Percentiles rank a stretch among this genome's conserved stretches.
Evolutionary conservation across 2,329 filamentous ascomycete species (phyloP).

Genomic region (Lachnum nothofagi): DNA sequence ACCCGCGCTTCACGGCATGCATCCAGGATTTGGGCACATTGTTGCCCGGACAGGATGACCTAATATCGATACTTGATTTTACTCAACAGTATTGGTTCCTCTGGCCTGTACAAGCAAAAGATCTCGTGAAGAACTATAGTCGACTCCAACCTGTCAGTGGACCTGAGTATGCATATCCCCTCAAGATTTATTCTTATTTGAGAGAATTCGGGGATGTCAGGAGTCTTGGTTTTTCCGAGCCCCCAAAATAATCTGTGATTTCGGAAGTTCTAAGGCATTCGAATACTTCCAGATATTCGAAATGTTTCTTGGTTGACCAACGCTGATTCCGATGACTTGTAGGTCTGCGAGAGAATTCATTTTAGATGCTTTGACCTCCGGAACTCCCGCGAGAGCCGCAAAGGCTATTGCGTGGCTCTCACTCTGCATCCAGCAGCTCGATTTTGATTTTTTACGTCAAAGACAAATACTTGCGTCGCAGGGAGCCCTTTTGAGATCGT

Average conservation of each 20-base stretch:
- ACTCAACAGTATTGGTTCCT: conserved; percentile 27
- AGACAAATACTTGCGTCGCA: conserved; percentile 36
- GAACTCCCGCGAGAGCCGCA: conserved; percentile 36
- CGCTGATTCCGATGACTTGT: too few species aligned
- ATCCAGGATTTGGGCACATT: conserved; percentile 7
- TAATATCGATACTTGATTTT: conserved; percentile 20
- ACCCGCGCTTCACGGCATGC: neutral
- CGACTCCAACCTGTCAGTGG: neutral
- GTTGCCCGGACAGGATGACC: conserved; percentile 11
- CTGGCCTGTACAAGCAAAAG: conserved; percentile 21
- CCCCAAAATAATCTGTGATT: too few species aligned
- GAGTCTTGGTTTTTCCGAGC: too few species aligned
- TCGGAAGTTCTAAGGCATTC: too few species aligned
- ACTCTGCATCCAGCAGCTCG: conserved; percentile 39
- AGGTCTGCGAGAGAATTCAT: conserved; percentile 35
- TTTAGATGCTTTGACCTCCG: conserved; percentile 32
- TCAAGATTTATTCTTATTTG: too few species aligned
- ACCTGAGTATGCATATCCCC: too few species aligned
- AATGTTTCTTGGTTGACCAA: too few species aligned
- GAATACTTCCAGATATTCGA: too few species aligned
- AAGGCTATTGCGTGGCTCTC: conserved; percentile 42
- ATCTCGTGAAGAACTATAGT: neutral
- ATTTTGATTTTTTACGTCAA: conserved; percentile 36
- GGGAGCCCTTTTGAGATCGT: conserved; percentile 41
- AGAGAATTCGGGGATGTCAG: too few species aligned